A percentile compares a stretch with the other conserved stretches of the same genome.
Evolutionary conservation across 805 yeast species (phyloP).

Genomic region (Helenozyma rhizophorensis): DNA sequence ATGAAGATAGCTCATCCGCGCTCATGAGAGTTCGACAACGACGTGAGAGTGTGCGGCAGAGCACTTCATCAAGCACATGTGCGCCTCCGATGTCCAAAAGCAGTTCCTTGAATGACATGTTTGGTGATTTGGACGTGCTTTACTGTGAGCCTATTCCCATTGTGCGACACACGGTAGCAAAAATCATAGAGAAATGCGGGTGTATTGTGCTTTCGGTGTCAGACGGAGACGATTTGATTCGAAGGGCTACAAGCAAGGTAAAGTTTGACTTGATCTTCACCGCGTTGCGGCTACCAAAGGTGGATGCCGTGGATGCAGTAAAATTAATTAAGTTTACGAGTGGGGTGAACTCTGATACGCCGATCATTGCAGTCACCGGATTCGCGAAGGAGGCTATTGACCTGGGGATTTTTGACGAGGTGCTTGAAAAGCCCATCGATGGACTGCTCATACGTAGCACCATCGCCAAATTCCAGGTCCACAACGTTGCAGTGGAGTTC

Average conservation of each 20-base stretch:
- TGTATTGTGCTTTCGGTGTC: constrained; percentile 76
- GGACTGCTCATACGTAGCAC: constrained; percentile 7
- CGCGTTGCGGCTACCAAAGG: constrained; percentile 62
- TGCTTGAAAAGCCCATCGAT: constrained; percentile 67
- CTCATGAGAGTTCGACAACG: constrained; percentile 50
- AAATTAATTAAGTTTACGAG: constrained; percentile 71
- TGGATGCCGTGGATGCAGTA: constrained; percentile 72
- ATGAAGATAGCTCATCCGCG: constrained; percentile 54
- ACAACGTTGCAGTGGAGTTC: constrained; percentile 13
- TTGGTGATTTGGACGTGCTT: constrained; percentile 55
- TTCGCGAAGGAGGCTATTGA: constrained; percentile 62
- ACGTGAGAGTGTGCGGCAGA: constrained; percentile 46
- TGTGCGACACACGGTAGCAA: constrained; percentile 62
- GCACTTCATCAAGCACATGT: too few species aligned
- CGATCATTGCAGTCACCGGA: constrained; percentile 71
- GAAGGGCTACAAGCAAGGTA: constrained; percentile 77
- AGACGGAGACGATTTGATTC: constrained; percentile 77
- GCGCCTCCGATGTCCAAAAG: too few species aligned
- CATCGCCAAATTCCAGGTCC: constrained; percentile 9
- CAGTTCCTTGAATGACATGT: constrained; percentile 7
- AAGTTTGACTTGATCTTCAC: constrained; percentile 81
- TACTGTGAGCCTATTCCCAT: constrained; percentile 87
- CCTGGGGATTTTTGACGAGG: constrained; percentile 56
- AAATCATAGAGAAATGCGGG: constrained; percentile 62
- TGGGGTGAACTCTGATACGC: constrained; percentile 73